Conservation (phyloP, 108 stramenopile species). For the Cylindrotheca fusiformis region DNA sequence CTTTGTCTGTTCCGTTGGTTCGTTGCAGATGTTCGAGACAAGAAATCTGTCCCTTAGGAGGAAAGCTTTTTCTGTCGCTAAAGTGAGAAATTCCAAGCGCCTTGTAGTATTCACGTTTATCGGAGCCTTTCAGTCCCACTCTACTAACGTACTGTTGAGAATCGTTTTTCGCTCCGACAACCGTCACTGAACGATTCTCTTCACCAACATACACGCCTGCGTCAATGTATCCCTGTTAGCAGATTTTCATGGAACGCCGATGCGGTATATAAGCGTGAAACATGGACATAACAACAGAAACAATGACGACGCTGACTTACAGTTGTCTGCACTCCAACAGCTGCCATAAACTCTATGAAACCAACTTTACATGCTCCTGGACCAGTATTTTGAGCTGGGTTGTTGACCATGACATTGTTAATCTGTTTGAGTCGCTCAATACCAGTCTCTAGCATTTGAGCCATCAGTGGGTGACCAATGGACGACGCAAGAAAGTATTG, state of each 20-base stretch:
- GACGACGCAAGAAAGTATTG: constrained; percentile 70
- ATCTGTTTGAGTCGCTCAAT: constrained; percentile 23
- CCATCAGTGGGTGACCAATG: constrained; percentile 64
- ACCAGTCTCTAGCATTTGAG: constrained; percentile 17
- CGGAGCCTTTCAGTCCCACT: constrained; percentile 6
- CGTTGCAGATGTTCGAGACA: not conserved
- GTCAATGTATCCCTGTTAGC: not conserved
- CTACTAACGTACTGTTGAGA: constrained; percentile 40
- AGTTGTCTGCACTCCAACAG: not conserved
- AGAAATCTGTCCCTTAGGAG: not conserved
- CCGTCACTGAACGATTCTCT: constrained; percentile 8
- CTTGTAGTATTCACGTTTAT: constrained; percentile 19
- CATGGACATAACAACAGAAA: too few relatives aligned
- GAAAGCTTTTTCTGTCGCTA: not conserved
- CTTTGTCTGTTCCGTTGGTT: not conserved
- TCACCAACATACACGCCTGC: constrained; percentile 9
- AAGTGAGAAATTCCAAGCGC: constrained; percentile 32
- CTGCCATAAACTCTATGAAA: constrained; percentile 21
- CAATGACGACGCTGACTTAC: too few relatives aligned
- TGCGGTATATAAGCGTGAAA: too few relatives aligned
- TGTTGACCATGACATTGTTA: constrained; percentile 15
- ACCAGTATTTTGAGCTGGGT: constrained; percentile 32
- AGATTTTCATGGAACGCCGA: too few relatives aligned
- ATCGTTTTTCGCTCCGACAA: constrained; percentile 27
- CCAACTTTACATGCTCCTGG: constrained; percentile 23